Evolutionary conservation across 2,329 filamentous ascomycete species (phyloP), one percentile per base, ranked within the genome.

Genomic region (Alternaria viburni): DNA sequence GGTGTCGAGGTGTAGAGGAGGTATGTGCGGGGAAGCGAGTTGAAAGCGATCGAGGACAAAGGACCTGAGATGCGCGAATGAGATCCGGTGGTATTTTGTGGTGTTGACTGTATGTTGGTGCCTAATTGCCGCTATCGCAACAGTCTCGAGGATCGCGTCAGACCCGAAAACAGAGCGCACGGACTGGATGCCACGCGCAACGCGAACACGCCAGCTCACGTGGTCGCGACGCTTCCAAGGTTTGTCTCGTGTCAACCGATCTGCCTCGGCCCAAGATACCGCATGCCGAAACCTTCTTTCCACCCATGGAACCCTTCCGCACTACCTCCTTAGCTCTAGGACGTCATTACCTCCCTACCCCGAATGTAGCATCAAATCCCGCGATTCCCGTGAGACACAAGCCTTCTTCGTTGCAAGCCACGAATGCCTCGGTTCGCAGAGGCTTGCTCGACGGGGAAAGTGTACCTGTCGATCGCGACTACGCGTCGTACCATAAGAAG

Each of bases 181-280:
- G 26, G 60, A 55, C 54, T 9, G 11, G 6, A n/a, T 21, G 17
- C 46, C 15, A 57, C 60, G 56, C 56, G 56, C 17, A 25, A 62
- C 60, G 28, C 56, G 55, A 17, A 17, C 46, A 62, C 60, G 60
- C 60, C 50, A 52, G 50, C 44, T 62, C 60, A 62, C 60, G 60
- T 62, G 60, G 19, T 23, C 19, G 28, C 13, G 26, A 11, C 54
- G 26, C 30, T 41, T 41, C 36, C n/a, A 41, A 41, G 36, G 36
- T 26, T 47, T 46, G 41, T 50, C 26, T 26, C 23, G 32, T 25
- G 44, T 45, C 23, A 47, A 30, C 54, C 17, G n/a, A 45, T 25
- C 19, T 46, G 26, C 41, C 47, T 58, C 41, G 47, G 46, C 32
- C 21, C 36, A 26, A 59, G n/a, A 17, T 50, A 21, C 41, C 13